Conservation (phyloP, 495 filamentous ascomycete species). For the Tetracladium setigerum region DNA sequence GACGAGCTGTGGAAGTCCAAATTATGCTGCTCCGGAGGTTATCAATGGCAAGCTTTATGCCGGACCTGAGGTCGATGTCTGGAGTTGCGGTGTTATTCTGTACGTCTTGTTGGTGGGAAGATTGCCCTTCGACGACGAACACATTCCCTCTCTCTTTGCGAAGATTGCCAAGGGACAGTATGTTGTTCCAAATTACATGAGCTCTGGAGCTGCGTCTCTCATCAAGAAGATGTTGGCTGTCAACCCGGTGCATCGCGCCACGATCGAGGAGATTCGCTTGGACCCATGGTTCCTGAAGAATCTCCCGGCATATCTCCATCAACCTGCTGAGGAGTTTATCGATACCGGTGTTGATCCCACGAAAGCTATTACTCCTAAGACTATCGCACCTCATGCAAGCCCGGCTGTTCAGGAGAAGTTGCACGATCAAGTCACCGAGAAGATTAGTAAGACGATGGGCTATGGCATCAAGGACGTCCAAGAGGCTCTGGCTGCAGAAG, state of each 20-base stretch:
- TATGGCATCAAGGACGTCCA: slow-evolving; percentile 93
- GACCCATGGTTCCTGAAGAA: slow-evolving; percentile 93
- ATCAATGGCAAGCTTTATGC: slow-evolving; percentile 97
- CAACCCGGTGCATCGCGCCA: slow-evolving; percentile 88
- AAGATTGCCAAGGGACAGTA: slow-evolving; percentile 89
- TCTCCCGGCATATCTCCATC: slow-evolving; percentile 75
- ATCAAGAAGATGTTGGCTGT: slow-evolving; percentile 93
- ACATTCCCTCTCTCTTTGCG: slow-evolving; percentile 79
- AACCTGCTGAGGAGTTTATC: slow-evolving; percentile 86
- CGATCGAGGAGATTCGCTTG: slow-evolving; percentile 85
- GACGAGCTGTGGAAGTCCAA: slow-evolving; percentile 95
- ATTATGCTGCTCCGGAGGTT: slow-evolving; percentile 96
- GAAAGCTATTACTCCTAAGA: slow-evolving; percentile 75
- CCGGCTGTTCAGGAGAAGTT: slow-evolving; percentile 77
- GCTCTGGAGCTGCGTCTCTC: slow-evolving; percentile 71
- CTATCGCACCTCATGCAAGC: slow-evolving; percentile 70
- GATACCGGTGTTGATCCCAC: slow-evolving; percentile 88
- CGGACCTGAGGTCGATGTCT: slow-evolving; percentile 96
- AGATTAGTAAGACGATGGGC: slow-evolving; percentile 95
- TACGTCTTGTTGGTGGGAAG: slow-evolving; percentile 90
- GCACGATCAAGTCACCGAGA: slow-evolving; percentile 83
- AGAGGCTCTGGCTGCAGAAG: slow-evolving; percentile 81
- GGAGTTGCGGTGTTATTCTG: slow-evolving; percentile 97
- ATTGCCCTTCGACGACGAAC: slow-evolving; percentile 95
- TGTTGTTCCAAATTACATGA: slow-evolving; percentile 80